These are phyloP conservation scores for Volvox africanus DNA, from an alignment of 139 green algal genomes.

Conservation along the genomic window DNA sequence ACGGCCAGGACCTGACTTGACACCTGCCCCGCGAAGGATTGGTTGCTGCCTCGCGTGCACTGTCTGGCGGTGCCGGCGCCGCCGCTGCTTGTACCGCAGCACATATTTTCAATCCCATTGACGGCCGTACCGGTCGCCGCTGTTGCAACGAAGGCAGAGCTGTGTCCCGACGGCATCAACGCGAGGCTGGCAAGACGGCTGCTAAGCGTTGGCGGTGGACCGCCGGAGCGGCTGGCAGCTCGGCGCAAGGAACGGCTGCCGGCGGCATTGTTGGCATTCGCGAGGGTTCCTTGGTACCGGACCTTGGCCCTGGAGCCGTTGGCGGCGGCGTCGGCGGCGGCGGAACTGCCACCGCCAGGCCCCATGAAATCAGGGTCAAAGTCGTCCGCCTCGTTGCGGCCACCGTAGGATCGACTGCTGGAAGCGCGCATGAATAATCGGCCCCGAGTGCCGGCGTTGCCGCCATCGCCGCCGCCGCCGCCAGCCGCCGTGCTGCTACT, in stretches of 20 bases:
- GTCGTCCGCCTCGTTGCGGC: not conserved
- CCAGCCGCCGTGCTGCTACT: not conserved
- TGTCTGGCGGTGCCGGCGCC: too few species aligned
- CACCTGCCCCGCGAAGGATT: too few species aligned
- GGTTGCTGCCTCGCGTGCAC: too few species aligned
- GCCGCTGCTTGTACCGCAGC: too few species aligned
- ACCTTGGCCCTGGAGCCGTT: not conserved
- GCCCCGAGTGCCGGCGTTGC: not conserved
- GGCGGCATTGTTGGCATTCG: not conserved
- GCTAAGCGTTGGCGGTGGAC: not conserved
- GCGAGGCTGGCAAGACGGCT: not conserved
- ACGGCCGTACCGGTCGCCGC: too few species aligned
- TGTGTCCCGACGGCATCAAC: not conserved
- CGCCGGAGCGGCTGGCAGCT: not conserved
- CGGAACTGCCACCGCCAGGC: not conserved
- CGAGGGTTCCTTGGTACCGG: not conserved
- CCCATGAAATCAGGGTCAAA: not conserved
- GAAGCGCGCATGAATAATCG: not conserved
- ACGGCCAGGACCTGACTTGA: too few species aligned
- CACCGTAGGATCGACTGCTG: slow-evolving; percentile 26
- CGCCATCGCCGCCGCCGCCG: not conserved
- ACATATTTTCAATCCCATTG: too few species aligned
- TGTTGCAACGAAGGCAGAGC: too few species aligned
- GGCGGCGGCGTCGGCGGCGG: not conserved
- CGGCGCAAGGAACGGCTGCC: not conserved